phyloP scores from a whole-genome alignment of 768 basidiomycete species.

The Calocybe cyanea region DNA sequence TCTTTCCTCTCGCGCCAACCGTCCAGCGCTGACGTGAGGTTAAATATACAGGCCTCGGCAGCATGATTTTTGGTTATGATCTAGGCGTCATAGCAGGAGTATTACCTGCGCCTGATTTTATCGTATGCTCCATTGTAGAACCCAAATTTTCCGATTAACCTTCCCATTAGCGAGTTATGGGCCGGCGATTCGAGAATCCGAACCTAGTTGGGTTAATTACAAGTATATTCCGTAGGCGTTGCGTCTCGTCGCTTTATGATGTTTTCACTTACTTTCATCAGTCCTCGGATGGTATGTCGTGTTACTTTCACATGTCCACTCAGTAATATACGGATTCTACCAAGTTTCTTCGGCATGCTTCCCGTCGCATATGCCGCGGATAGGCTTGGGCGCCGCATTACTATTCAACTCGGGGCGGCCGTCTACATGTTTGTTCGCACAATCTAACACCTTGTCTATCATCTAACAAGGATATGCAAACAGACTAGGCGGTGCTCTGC shows the following conservation, averaged over 20 bases:
- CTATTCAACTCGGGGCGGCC: constrained; percentile 36
- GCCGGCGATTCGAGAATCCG: constrained; percentile 26
- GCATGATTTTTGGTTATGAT: constrained; percentile 48
- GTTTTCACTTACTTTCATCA: constrained; percentile 10
- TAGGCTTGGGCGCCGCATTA: constrained; percentile 31
- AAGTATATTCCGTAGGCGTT: constrained; percentile 35
- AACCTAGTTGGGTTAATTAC: constrained; percentile 36
- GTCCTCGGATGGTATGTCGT: constrained; percentile 34
- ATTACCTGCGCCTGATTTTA: constrained; percentile 34
- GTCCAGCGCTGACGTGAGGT: not conserved
- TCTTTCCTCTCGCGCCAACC: not conserved
- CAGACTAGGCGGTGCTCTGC: constrained; percentile 42
- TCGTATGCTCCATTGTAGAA: constrained; percentile 19
- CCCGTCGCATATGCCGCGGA: constrained; percentile 39
- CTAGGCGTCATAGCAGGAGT: constrained; percentile 49
- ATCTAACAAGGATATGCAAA: not conserved
- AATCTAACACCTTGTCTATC: not conserved
- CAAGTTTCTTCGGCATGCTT: constrained; percentile 40
- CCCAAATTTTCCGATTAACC: too few relatives aligned
- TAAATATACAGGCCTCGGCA: constrained; percentile 30
- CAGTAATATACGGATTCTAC: not conserved
- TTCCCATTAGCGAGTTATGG: constrained; percentile 17
- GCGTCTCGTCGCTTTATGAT: not conserved
- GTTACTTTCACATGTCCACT: not conserved
- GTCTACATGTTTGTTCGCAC: constrained; percentile 30